A percentile compares a stretch with the other conserved stretches of the same genome.
Conservation (phyloP, 495 filamentous ascomycete genomes). For the Parathielavia hyrcaniae region DNA sequence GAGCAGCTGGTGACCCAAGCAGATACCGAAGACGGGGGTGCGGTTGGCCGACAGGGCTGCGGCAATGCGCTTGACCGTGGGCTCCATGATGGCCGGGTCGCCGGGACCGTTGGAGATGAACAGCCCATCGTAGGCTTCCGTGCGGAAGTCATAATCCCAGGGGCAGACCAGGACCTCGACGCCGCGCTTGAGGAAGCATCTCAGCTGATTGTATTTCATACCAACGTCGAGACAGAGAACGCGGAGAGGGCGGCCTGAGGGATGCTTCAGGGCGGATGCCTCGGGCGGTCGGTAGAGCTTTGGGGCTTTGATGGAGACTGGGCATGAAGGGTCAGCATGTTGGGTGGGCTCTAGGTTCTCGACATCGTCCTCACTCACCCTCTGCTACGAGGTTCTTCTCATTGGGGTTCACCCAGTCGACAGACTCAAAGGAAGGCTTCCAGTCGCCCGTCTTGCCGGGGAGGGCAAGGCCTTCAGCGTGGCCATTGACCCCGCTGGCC, state of each 20-base stretch:
- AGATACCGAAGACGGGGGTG: conserved; percentile 93
- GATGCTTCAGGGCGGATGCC: conserved; percentile 63
- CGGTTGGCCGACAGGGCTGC: conserved; percentile 64
- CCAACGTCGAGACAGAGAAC: conserved; percentile 93
- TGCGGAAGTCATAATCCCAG: conserved; percentile 87
- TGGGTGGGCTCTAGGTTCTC: conserved; percentile 7
- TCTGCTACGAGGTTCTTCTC: conserved; percentile 84
- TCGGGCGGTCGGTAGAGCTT: conserved; percentile 70
- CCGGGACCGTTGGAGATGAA: conserved; percentile 98
- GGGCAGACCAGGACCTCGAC: conserved; percentile 92
- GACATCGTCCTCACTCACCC: conserved; percentile 54
- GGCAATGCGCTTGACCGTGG: conserved; percentile 68
- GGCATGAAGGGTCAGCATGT: conserved; percentile 31
- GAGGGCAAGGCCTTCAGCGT: conserved; percentile 35
- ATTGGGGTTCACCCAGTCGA: conserved; percentile 90
- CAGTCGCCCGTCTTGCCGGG: conserved; percentile 44
- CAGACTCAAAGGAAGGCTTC: conserved; percentile 62
- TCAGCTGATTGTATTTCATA: conserved; percentile 93
- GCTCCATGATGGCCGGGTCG: conserved; percentile 76
- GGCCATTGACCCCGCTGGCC: conserved; percentile 45
- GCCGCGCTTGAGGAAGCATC: conserved; percentile 85
- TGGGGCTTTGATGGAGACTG: conserved; percentile 80
- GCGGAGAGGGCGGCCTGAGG: conserved; percentile 75
- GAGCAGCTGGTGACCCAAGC: conserved; percentile 90
- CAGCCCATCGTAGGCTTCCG: conserved; percentile 82